These are phyloP conservation scores for Phialocephala subalpina DNA, from an alignment of 2,329 filamentous ascomycete genomes.

Conservation along the genomic window DNA sequence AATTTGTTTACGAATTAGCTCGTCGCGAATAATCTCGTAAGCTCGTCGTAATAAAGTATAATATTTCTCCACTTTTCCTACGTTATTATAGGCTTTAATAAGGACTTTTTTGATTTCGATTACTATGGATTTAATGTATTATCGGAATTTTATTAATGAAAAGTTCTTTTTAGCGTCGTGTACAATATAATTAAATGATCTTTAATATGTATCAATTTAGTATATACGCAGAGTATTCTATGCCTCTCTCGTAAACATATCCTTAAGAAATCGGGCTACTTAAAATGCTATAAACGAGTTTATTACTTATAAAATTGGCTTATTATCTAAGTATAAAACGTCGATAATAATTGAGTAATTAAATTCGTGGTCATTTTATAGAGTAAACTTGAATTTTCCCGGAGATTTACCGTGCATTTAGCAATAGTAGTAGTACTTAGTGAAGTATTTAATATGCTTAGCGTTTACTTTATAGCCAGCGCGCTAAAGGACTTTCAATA, in stretches of 20 bases:
- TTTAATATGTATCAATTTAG: neutral
- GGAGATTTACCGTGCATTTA: no score
- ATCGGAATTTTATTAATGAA: neutral
- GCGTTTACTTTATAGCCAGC: neutral
- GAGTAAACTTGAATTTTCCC: neutral
- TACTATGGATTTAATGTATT: neutral
- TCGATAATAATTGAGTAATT: neutral
- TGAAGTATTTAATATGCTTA: no score
- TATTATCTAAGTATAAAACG: neutral
- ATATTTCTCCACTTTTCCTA: neutral
- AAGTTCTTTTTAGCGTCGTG: neutral
- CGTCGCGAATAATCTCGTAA: neutral
- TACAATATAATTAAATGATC: neutral
- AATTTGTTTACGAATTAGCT: no score
- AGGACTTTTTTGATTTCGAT: neutral
- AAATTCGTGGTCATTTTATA: neutral
- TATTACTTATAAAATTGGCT: neutral
- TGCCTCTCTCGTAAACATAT: neutral
- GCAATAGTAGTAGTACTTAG: no score
- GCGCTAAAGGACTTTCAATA: no score
- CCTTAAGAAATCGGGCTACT: neutral
- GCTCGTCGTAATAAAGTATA: neutral
- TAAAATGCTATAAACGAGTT: neutral
- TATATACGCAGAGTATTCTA: neutral
- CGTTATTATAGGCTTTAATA: no score